Conservation (phyloP, 371 early-diverging fungal genomes). For the Mycotypha africana region DNA sequence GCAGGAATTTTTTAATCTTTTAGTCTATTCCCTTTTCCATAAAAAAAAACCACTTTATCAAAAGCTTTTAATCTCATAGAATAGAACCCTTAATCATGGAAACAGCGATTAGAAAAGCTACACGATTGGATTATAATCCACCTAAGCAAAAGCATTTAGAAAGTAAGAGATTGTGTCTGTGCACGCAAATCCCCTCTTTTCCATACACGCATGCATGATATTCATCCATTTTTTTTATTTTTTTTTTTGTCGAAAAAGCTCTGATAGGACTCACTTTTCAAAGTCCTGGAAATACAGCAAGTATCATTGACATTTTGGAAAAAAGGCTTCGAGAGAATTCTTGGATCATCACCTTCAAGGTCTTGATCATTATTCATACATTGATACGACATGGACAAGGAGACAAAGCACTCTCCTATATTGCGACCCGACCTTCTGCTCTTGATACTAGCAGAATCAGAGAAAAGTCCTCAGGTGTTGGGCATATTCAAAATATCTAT, state of each 20-base stretch:
- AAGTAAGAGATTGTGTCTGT: constrained; percentile 52
- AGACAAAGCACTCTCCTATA: constrained; percentile 63
- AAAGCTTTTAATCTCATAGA: too few relatives aligned
- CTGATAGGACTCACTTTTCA: constrained; percentile 46
- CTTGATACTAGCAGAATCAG: constrained; percentile 57
- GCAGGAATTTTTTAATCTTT: too few relatives aligned
- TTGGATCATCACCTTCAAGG: constrained; percentile 90
- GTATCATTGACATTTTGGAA: constrained; percentile 52
- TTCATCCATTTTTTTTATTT: too few relatives aligned
- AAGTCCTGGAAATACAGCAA: constrained; percentile 48
- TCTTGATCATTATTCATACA: constrained; percentile 80
- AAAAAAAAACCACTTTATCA: too few relatives aligned
- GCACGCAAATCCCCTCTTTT: background rate
- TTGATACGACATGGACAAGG: constrained; percentile 79
- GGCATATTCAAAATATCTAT: constrained; percentile 74
- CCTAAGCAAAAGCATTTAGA: constrained; percentile 85
- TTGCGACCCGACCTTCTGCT: constrained; percentile 53
- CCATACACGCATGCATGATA: constrained; percentile 2
- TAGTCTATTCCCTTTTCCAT: too few relatives aligned
- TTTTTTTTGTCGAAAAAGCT: too few relatives aligned
- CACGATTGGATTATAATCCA: constrained; percentile 66
- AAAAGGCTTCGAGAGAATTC: constrained; percentile 64
- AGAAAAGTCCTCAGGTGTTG: constrained; percentile 51
- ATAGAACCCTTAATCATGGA: constrained; percentile 45
- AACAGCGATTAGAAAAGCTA: constrained; percentile 74